Evolutionary conservation across 768 basidiomycete species (phyloP).

Genomic region (Kwoniella botswanensis): DNA sequence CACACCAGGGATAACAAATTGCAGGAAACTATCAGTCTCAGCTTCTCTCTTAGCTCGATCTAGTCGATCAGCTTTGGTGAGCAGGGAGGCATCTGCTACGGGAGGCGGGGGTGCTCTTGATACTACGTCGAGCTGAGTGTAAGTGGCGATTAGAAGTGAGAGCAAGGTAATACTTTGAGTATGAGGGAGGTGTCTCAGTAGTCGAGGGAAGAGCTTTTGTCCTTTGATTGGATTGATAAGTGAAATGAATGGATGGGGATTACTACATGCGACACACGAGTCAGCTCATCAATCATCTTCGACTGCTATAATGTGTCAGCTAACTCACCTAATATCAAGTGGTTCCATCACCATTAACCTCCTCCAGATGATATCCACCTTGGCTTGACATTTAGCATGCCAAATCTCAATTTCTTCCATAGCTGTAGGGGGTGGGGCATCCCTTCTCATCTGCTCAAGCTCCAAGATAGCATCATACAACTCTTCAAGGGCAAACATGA

Average conservation of each 20-base stretch:
- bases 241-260: conserved; percentile 96
- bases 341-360: conserved; percentile 84
- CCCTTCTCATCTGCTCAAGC: conserved; percentile 81
- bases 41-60: conserved; percentile 65
- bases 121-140: conserved; percentile 91
- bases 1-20: conserved; percentile 83
- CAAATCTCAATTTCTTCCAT: conserved; percentile 46
- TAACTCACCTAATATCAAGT: conserved; percentile 81
- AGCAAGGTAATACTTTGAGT: conserved; percentile 83
- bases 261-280: conserved; percentile 60
- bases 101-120: conserved; percentile 73
- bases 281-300: not conserved
- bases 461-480: conserved; percentile 83
- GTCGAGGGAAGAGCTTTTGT: conserved; percentile 85
- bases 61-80: conserved; percentile 52
- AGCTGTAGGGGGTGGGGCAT: conserved; percentile 66
- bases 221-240: conserved; percentile 86
- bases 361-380: conserved; percentile 76
- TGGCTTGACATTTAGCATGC: conserved; percentile 49
- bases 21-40: conserved; percentile 89
- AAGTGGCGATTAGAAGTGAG: conserved; percentile 91
- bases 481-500: conserved; percentile 76
- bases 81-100: conserved; percentile 61
- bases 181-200: conserved; percentile 78
- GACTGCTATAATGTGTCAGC: not conserved